phyloP scores from a whole-genome alignment of 176 grass and related monocot species.

The Oryza australiensis region DNA sequence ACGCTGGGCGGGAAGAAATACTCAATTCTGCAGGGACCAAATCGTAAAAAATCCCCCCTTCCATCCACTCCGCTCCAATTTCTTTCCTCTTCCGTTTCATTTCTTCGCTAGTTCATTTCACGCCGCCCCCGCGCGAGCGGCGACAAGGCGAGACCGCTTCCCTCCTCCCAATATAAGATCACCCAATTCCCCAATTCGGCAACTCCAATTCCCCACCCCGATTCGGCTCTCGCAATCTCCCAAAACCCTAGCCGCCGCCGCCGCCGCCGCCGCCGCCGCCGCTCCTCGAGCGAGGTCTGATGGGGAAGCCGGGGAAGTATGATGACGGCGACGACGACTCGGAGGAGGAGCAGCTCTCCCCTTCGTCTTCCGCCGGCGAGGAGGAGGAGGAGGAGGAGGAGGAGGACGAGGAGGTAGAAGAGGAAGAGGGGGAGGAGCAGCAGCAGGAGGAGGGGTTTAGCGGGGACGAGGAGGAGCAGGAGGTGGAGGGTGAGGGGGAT shows the following conservation, averaged over 20 bases:
- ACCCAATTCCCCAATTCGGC: not conserved
- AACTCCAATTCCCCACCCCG: not conserved
- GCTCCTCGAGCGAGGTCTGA: not conserved
- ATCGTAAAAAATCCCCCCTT: not conserved
- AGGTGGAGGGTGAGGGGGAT: not conserved
- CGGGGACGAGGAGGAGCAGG: conserved; percentile 27
- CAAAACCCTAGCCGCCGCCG: conserved; percentile 8
- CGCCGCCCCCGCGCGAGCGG: not conserved
- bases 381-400: not conserved
- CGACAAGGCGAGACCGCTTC: not conserved
- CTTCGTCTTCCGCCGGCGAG: conserved; percentile 23
- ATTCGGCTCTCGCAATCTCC: not conserved
- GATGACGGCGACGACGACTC: conserved; percentile 18
- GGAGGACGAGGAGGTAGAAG: too few relatives aligned
- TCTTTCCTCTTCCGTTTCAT: conserved; percentile 9
- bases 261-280: not conserved
- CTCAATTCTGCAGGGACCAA: not conserved
- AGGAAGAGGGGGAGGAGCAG: conserved; percentile 11
- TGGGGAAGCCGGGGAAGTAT: conserved; percentile 47
- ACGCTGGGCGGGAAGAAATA: not conserved
- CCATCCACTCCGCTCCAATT: not conserved
- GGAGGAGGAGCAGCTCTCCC: conserved; percentile 21
- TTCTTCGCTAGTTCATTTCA: not conserved
- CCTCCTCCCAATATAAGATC: not conserved
- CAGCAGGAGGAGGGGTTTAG: conserved; percentile 28